These are phyloP conservation scores for Tricladium varicosporioides DNA, from an alignment of 2,329 filamentous ascomycete genomes.

Conservation along the genomic window DNA sequence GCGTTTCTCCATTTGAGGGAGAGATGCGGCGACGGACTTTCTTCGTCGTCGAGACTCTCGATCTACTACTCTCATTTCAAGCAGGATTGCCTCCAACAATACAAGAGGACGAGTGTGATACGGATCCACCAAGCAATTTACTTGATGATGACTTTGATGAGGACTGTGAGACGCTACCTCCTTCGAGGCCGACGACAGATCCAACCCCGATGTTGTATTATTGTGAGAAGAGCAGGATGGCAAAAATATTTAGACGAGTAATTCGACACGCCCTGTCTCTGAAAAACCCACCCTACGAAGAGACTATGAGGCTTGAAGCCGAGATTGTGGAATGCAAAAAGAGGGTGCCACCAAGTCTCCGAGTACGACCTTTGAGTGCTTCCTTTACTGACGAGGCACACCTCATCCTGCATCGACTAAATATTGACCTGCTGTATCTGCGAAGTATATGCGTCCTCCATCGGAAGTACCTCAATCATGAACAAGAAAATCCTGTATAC, in stretches of 20 bases:
- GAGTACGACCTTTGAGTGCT: slow-evolving; percentile 1
- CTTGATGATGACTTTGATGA: slow-evolving; percentile 63
- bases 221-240: slow-evolving; percentile 46
- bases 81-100: slow-evolving; percentile 66
- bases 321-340: slow-evolving; percentile 45
- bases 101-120: slow-evolving; percentile 60
- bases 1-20: slow-evolving; percentile 49
- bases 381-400: slow-evolving; percentile 12
- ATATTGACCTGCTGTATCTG: slow-evolving; percentile 13
- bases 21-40: slow-evolving; percentile 58
- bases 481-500: slow-evolving; percentile 47
- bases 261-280: slow-evolving; percentile 49
- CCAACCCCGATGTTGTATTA: slow-evolving; percentile 55
- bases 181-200: slow-evolving; percentile 52
- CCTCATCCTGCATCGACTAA: slow-evolving; percentile 10
- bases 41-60: slow-evolving; percentile 54
- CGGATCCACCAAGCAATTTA: slow-evolving; percentile 57
- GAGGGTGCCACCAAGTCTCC: slow-evolving; percentile 45
- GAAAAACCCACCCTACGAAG: slow-evolving; percentile 44
- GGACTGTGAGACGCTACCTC: slow-evolving; percentile 52
- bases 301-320: slow-evolving; percentile 47
- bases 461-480: slow-evolving; percentile 15
- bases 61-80: slow-evolving; percentile 63
- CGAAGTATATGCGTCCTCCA: slow-evolving; percentile 16
- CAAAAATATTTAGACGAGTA: slow-evolving; percentile 48